phyloP scores from a whole-genome alignment of 768 basidiomycete species.

The Pleurotus ostreatus region DNA sequence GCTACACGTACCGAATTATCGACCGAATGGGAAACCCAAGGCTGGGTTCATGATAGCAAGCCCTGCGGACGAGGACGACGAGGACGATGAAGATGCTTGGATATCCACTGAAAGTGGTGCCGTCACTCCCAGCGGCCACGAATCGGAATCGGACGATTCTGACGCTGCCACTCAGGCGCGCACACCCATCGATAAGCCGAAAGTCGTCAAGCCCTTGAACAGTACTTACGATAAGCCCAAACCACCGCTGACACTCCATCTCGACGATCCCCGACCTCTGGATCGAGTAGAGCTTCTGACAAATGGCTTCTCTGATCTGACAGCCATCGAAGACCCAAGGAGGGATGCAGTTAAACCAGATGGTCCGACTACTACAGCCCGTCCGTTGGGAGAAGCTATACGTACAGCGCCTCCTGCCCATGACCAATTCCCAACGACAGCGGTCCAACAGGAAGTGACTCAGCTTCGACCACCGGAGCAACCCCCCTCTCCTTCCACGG shows the following conservation, averaged over 20 bases:
- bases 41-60: slow-evolving; percentile 58
- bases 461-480: not conserved
- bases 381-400: not conserved
- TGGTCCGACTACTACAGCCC: not conserved
- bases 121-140: slow-evolving; percentile 54
- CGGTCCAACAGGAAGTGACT: not conserved
- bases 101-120: slow-evolving; percentile 76
- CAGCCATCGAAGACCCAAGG: not conserved
- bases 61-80: slow-evolving; percentile 33
- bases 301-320: not conserved
- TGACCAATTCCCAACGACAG: not conserved
- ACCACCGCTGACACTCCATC: not conserved
- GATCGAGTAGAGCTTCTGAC: not conserved
- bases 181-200: slow-evolving; percentile 7
- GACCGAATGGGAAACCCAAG: slow-evolving; percentile 32
- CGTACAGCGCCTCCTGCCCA: slow-evolving; percentile 1
- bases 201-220: not conserved
- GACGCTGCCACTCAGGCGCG: slow-evolving; percentile 24
- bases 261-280: not conserved
- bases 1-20: slow-evolving; percentile 14
- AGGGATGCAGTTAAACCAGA: not conserved
- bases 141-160: slow-evolving; percentile 42
- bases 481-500: not conserved
- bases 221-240: slow-evolving; percentile 9
- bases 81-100: slow-evolving; percentile 68